These are phyloP conservation scores for Biscutella auriculata DNA, from an alignment of 441 rosid genomes.

Conservation along the genomic window DNA sequence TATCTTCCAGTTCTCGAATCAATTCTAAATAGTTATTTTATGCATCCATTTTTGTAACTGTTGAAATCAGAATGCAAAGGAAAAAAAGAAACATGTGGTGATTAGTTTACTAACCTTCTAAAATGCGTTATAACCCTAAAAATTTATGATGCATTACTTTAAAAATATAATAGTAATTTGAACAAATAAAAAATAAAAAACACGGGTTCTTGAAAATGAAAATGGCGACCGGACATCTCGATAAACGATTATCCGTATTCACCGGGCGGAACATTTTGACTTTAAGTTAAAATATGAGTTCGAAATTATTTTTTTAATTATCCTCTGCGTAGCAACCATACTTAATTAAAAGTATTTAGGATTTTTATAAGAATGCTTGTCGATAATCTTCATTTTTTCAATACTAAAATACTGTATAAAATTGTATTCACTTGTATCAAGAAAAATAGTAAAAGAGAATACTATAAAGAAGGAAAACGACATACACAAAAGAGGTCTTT, in stretches of 20 bases:
- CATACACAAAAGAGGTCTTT: conserved; percentile 17
- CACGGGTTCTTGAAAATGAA: neutral
- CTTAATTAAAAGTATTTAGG: neutral
- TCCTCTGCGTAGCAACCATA: neutral
- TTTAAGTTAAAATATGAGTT: neutral
- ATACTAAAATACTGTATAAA: neutral
- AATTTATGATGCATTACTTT: too few species aligned
- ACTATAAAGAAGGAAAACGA: conserved; percentile 20
- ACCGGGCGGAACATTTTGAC: neutral
- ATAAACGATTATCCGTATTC: conserved; percentile 4
- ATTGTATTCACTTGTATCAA: conserved; percentile 14
- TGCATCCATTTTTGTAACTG: too few species aligned
- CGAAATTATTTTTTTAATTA: neutral
- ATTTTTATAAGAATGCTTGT: conserved; percentile 22
- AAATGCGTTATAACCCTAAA: too few species aligned
- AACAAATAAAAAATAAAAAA: too few species aligned
- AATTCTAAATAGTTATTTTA: too few species aligned
- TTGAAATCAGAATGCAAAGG: too few species aligned
- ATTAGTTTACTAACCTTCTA: too few species aligned
- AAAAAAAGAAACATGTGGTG: too few species aligned
- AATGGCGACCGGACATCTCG: conserved; percentile 14
- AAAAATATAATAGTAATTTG: too few species aligned
- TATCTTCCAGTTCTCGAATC: too few species aligned
- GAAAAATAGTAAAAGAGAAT: neutral
- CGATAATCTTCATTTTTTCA: too few species aligned